phyloP scores from a whole-genome alignment of 2,329 filamentous ascomycete genomes.

The Trichoderma sp. region DNA sequence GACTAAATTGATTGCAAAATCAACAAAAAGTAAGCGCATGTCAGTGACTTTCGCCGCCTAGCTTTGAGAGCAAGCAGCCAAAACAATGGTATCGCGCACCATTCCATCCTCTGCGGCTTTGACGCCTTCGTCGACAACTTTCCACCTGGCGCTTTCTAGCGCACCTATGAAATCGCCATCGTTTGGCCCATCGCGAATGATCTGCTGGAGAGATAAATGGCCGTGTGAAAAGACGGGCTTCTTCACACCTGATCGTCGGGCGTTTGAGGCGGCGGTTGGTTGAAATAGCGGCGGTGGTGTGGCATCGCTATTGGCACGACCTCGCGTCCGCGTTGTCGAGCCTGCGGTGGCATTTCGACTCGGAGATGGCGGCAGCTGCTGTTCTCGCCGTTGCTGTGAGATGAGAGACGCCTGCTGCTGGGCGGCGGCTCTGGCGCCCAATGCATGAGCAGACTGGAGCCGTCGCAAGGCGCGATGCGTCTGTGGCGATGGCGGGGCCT shows the following conservation, averaged over 20 bases:
- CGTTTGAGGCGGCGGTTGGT: constrained; percentile 43
- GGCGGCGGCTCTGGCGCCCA: constrained; percentile 59
- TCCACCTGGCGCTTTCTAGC: constrained; percentile 71
- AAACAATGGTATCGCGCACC: constrained; percentile 52
- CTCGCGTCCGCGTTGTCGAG: constrained; percentile 54
- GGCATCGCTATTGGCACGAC: constrained; percentile 75
- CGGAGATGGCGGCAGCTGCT: constrained; percentile 46
- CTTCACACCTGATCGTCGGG: constrained; percentile 47
- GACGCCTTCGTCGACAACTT: constrained; percentile 75
- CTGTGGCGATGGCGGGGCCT: constrained; percentile 60
- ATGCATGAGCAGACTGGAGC: constrained; percentile 74
- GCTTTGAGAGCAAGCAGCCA: background rate
- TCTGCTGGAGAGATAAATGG: constrained; percentile 68
- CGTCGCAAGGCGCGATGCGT: constrained; percentile 71
- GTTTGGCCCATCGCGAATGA: constrained; percentile 79
- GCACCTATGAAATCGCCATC: constrained; percentile 69
- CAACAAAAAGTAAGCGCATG: background rate
- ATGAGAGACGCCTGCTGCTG: constrained; percentile 58
- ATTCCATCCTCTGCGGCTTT: constrained; percentile 80
- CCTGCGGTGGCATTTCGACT: constrained; percentile 38
- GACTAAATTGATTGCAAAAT: constrained; percentile 61
- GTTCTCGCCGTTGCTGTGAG: constrained; percentile 63
- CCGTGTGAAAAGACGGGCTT: constrained; percentile 55
- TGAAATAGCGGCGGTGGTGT: constrained; percentile 45
- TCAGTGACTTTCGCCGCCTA: background rate